Percentiles rank a stretch among this genome's conserved stretches.
phyloP scores from a whole-genome alignment of 179 eudicot genomes.

The Beta macrorhiza region DNA sequence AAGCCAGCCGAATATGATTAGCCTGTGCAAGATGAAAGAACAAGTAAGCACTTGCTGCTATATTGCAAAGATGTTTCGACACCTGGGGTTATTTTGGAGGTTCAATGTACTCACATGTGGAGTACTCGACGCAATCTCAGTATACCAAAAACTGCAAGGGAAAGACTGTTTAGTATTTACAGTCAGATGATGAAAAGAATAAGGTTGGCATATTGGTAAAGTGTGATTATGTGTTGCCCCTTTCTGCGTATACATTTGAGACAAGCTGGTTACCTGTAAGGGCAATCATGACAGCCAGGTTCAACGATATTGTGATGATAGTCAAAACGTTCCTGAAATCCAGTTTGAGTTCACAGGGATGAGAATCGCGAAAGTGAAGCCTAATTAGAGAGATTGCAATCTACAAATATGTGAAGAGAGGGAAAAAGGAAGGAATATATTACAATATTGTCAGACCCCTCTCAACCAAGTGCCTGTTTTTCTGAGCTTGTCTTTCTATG shows the following conservation, averaged over 20 bases:
- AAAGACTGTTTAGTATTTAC: not conserved
- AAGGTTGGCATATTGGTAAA: not conserved
- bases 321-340: constrained; percentile 55
- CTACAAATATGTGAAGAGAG: not conserved
- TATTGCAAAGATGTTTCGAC: not conserved
- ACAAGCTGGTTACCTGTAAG: constrained; percentile 48
- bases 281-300: constrained; percentile 47
- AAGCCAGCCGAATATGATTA: constrained; percentile 55
- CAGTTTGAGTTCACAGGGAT: not conserved
- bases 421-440: not conserved
- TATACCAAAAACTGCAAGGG: constrained; percentile 47
- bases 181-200: constrained; percentile 15
- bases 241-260: not conserved
- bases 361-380: not conserved
- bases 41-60: not conserved
- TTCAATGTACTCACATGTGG: constrained; percentile 43
- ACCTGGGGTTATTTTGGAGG: not conserved
- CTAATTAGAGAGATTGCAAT: not conserved
- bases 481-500: constrained; percentile 51
- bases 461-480: constrained; percentile 44
- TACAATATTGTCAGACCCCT: constrained; percentile 58
- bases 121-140: constrained; percentile 40
- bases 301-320: constrained; percentile 41
- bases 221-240: not conserved
- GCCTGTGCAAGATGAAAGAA: constrained; percentile 35